A percentile compares a stretch with the other conserved stretches of the same genome.
These are phyloP conservation scores for Fusarium xyrophilum DNA, from an alignment of 2,329 filamentous ascomycete genomes.

Conservation along the genomic window DNA sequence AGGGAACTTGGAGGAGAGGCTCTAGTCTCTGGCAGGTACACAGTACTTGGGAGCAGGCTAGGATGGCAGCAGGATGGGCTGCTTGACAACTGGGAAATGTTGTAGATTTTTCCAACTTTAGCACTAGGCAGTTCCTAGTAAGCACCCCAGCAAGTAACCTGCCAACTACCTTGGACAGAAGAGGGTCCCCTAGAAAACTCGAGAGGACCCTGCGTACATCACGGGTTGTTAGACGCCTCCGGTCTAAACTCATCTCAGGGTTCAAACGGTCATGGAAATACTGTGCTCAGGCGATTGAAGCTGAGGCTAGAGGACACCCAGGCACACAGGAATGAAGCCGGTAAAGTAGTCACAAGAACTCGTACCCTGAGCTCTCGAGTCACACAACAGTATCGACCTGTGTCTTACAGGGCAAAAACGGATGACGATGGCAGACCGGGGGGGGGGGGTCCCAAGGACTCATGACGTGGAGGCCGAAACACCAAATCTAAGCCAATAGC, in stretches of 20 bases:
- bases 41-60: constrained; percentile 1
- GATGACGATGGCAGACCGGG: constrained; percentile 29
- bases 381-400: neutral
- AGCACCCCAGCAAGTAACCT: neutral
- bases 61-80: neutral
- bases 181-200: constrained; percentile 20
- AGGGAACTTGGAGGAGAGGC: neutral
- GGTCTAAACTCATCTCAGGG: neutral
- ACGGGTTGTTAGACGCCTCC: neutral
- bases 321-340: neutral
- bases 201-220: constrained; percentile 29
- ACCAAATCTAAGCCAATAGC: neutral
- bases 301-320: neutral
- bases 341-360: neutral
- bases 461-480: constrained; percentile 19
- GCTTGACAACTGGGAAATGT: constrained; percentile 8
- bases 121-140: neutral
- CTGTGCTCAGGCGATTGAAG: neutral
- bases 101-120: constrained; percentile 16
- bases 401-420: constrained; percentile 17
- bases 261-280: constrained; percentile 1
- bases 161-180: neutral
- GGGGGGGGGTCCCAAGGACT: constrained; percentile 14
- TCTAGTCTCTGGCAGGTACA: constrained; percentile 19
- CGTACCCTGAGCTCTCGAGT: neutral